Percentiles rank a stretch among this genome's conserved stretches.
phyloP scores from a whole-genome alignment of 331 rosid genomes.

The Prunus yedoensis region DNA sequence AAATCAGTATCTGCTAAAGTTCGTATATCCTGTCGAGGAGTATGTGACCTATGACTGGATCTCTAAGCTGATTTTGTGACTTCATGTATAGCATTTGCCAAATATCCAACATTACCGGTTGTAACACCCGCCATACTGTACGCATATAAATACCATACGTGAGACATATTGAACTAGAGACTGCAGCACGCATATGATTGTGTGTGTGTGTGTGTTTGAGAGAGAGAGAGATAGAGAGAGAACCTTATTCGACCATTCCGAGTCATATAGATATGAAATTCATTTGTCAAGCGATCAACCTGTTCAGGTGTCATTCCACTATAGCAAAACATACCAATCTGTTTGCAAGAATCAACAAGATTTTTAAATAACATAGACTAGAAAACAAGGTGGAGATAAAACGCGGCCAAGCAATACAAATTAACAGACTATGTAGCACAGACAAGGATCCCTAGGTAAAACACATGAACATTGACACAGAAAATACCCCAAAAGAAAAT shows the following conservation, averaged over 20 bases:
- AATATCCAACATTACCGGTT: constrained; percentile 67
- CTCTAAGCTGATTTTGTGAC: constrained; percentile 61
- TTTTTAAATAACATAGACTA: neutral
- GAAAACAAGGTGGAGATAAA: neutral
- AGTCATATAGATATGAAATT: constrained; percentile 87
- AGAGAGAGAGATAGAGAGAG: neutral
- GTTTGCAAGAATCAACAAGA: constrained; percentile 24
- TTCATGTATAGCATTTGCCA: constrained; percentile 84
- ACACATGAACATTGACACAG: neutral
- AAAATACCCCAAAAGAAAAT: neutral
- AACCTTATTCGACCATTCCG: constrained; percentile 92
- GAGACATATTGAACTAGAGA: neutral
- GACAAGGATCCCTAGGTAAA: neutral
- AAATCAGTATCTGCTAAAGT: constrained; percentile 6
- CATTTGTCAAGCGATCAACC: constrained; percentile 79
- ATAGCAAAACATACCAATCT: constrained; percentile 97
- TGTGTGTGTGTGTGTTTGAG: neutral
- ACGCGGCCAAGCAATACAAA: neutral
- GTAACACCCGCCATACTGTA: constrained; percentile 95
- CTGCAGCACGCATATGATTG: neutral
- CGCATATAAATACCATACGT: neutral
- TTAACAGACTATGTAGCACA: neutral
- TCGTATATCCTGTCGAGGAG: neutral
- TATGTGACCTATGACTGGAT: neutral
- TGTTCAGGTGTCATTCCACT: constrained; percentile 94